Percentiles rank a stretch among this genome's conserved stretches.
Conservation (phyloP, 345 rosid genomes). For the Toxicodendron radicans region DNA sequence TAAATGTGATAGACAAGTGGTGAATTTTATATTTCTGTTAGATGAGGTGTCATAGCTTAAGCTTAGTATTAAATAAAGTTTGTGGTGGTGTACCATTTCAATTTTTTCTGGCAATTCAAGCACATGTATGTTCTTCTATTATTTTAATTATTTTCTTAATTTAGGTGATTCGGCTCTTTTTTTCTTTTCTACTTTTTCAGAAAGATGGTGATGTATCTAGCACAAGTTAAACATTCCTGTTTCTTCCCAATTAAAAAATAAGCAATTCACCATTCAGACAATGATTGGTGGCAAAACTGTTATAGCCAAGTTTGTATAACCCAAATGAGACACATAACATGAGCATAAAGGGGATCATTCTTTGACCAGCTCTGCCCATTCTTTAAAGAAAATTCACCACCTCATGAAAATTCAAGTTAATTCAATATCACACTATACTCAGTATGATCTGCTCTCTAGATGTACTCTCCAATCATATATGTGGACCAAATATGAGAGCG, state of each 20-base stretch:
- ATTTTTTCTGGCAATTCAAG: too few species aligned
- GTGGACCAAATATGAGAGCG: background rate
- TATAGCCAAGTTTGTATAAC: background rate
- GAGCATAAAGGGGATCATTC: background rate
- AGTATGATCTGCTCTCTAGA: background rate
- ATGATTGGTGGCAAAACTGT: background rate
- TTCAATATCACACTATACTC: background rate
- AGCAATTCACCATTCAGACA: background rate
- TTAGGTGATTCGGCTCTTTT: background rate
- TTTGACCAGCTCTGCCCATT: background rate
- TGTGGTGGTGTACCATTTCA: too few species aligned
- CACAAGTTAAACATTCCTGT: background rate
- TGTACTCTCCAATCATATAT: background rate
- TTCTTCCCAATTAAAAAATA: background rate
- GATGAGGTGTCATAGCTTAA: too few species aligned
- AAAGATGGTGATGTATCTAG: background rate
- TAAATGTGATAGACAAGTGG: too few species aligned
- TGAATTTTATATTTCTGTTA: too few species aligned
- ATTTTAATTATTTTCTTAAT: background rate
- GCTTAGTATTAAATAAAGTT: too few species aligned
- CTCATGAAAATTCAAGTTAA: background rate
- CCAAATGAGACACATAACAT: background rate
- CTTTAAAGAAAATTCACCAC: background rate
- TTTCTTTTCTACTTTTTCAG: background rate
- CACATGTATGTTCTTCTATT: background rate